phyloP scores from a whole-genome alignment of 2,329 filamentous ascomycete species.

The Alternaria sp. region DNA sequence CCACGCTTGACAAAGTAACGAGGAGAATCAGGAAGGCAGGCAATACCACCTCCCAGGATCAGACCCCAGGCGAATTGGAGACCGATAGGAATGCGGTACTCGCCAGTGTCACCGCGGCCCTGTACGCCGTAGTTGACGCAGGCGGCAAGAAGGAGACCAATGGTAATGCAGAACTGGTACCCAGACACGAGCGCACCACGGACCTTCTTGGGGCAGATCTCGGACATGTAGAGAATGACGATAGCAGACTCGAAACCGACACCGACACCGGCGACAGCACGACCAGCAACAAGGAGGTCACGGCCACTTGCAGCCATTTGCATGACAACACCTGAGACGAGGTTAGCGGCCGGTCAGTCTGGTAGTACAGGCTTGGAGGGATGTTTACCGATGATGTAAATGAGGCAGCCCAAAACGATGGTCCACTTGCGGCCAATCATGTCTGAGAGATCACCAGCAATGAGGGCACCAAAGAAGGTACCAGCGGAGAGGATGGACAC shows the following conservation, averaged over 20 bases:
- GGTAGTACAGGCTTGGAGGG: not conserved
- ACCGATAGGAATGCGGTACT: slow-evolving; percentile 78
- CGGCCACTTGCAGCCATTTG: slow-evolving; percentile 3
- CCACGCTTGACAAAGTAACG: slow-evolving; percentile 87
- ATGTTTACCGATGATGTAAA: slow-evolving; percentile 49
- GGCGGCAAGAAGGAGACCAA: slow-evolving; percentile 78
- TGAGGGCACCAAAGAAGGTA: slow-evolving; percentile 76
- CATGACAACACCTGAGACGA: slow-evolving; percentile 51
- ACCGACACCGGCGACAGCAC: slow-evolving; percentile 2
- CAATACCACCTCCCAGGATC: slow-evolving; percentile 74
- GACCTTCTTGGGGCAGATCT: slow-evolving; percentile 76
- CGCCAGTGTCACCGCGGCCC: slow-evolving; percentile 66
- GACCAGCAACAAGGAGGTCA: slow-evolving; percentile 7
- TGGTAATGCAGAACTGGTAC: slow-evolving; percentile 84
- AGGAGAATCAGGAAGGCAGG: slow-evolving; percentile 83
- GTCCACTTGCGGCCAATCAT: slow-evolving; percentile 73
- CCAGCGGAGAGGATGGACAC: slow-evolving; percentile 85
- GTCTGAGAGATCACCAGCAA: slow-evolving; percentile 73
- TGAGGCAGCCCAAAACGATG: slow-evolving; percentile 49
- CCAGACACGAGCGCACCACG: slow-evolving; percentile 77
- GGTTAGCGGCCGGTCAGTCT: slow-evolving; percentile 43
- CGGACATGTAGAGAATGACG: slow-evolving; percentile 77
- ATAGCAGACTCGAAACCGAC: slow-evolving; percentile 49
- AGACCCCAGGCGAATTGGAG: slow-evolving; percentile 83
- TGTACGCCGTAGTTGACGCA: slow-evolving; percentile 77